Evolutionary conservation across 208 protist species (phyloP), one percentile per base, ranked within the genome.

Genomic region (Wallacemonas sp.): DNA sequence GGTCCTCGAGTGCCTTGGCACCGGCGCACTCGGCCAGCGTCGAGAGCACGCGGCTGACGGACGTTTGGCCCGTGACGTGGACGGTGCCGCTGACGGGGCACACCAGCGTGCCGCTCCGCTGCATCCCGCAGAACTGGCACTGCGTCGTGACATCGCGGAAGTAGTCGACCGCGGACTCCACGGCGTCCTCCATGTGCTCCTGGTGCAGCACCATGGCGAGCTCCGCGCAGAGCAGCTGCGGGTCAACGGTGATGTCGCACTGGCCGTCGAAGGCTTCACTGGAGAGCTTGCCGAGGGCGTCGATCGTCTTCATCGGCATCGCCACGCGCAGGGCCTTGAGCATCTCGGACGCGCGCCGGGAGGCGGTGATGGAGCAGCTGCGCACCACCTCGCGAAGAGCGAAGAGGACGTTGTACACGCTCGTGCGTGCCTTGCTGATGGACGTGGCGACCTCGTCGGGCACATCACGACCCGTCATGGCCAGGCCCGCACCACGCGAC

Each of bases 361-460:
- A 93, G 5, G 84, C 76, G 8, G 88, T 92, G 62, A 83, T 68
- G 54, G 88, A 89, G 63, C 88, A 96, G 68, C 73, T 91, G 55
- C 86, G 88, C n/a, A 94, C 88, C 32, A 92, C 80, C 68, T 96
- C 91, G 23, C 91, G 80, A 1, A 96, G 76, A 41, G 82, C 67
- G 68, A 92, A 96, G 46, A 96, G 83, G 19, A 96, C 87, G 69
- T 91, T 96, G 72, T 96, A 96, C 33, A 96, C 91, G 62, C 74
- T 94, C 33, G 82, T 86, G 60, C 74, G 75, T 54, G 75, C 88
- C 24, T 68, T 47, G 57, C 64, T 79, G 33, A 96, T 81, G 56
- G 70, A 77, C 38, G 66, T 66, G 47, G 91, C 86, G 29, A 96
- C 91, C 71, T 92, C 84, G 63, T 94, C 86, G 11, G 68, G 39